Percentiles rank a stretch among this genome's conserved stretches.
phyloP scores from a whole-genome alignment of 2,329 filamentous ascomycete genomes.

The Cladosporium colombiae region DNA sequence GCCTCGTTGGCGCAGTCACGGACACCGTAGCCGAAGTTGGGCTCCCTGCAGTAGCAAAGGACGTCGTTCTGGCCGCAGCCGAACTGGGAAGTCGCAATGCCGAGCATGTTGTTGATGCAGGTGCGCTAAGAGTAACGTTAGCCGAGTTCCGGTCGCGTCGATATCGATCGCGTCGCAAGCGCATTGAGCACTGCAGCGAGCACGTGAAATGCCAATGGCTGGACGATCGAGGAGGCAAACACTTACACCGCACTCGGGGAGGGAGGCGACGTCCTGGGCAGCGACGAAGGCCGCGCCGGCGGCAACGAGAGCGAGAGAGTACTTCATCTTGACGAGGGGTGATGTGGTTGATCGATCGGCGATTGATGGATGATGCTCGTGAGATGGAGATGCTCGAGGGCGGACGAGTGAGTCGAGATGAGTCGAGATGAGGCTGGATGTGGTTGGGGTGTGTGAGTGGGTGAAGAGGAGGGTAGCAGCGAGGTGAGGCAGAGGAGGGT shows the following conservation, averaged over 20 bases:
- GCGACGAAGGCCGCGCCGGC: slow-evolving; percentile 36
- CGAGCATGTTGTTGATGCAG: slow-evolving; percentile 41
- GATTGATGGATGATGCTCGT: slow-evolving; percentile 15
- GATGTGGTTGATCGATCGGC: slow-evolving; percentile 6
- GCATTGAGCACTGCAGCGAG: neutral
- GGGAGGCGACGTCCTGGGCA: slow-evolving; percentile 35
- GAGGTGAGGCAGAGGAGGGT: neutral
- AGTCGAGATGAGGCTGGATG: slow-evolving; percentile 3
- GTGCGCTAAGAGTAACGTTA: slow-evolving; percentile 31
- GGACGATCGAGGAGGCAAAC: neutral
- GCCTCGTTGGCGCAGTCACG: slow-evolving; percentile 42
- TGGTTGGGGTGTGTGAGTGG: neutral
- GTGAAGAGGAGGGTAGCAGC: neutral
- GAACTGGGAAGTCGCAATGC: slow-evolving; percentile 32
- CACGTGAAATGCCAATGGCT: slow-evolving; percentile 8
- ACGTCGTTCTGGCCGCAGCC: slow-evolving; percentile 37
- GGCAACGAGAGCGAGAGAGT: slow-evolving; percentile 32
- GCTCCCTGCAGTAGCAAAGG: slow-evolving; percentile 39
- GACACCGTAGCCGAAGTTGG: slow-evolving; percentile 41
- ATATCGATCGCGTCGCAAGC: neutral
- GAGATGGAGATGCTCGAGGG: slow-evolving; percentile 8
- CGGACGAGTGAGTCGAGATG: slow-evolving; percentile 10
- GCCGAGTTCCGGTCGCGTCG: slow-evolving; percentile 7
- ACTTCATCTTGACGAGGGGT: slow-evolving; percentile 37
- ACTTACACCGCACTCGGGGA: slow-evolving; percentile 41